Percentiles rank a stretch among this genome's conserved stretches.
Evolutionary conservation across 345 rosid genomes (phyloP).

Genomic region (Bruguiera gymnorhiza): DNA sequence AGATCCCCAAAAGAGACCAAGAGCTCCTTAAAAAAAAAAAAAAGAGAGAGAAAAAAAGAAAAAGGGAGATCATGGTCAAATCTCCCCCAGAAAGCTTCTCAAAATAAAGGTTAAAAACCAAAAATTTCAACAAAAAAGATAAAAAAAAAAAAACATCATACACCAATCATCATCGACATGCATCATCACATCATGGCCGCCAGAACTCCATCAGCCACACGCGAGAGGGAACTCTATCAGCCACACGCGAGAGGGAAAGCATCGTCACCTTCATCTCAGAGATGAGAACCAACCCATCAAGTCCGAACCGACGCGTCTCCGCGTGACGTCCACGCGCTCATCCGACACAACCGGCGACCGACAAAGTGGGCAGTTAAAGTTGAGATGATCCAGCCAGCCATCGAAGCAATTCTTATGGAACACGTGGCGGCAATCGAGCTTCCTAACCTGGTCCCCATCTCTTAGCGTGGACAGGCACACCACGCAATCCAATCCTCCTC

Average conservation of each 20-base stretch:
- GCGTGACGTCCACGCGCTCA: slow-evolving; percentile 39
- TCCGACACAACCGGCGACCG: slow-evolving; percentile 49
- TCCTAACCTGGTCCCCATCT: slow-evolving; percentile 79
- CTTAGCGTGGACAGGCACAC: slow-evolving; percentile 56
- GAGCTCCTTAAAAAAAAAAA: slow-evolving; percentile 8
- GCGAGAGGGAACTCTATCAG: no score
- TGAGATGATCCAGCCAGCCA: slow-evolving; percentile 71
- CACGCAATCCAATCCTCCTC: slow-evolving; percentile 44
- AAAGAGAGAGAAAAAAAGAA: background rate
- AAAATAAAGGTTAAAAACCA: background rate
- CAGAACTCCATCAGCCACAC: no score
- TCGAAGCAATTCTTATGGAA: slow-evolving; percentile 78
- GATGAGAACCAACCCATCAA: slow-evolving; percentile 40
- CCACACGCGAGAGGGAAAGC: no score
- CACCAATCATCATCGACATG: background rate
- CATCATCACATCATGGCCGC: slow-evolving; percentile 17
- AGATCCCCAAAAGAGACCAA: slow-evolving; percentile 5
- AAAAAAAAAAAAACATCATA: background rate
- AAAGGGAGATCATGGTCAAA: slow-evolving; percentile 16
- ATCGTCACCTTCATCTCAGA: no score
- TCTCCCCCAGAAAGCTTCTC: slow-evolving; percentile 4
- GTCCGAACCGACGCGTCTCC: slow-evolving; percentile 53
- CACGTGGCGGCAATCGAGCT: slow-evolving; percentile 80
- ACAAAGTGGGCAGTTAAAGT: slow-evolving; percentile 73
- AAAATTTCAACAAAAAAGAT: background rate